Evolutionary conservation across 805 yeast species (phyloP).

Genomic region (Saccharomycopsis fibuligera): DNA sequence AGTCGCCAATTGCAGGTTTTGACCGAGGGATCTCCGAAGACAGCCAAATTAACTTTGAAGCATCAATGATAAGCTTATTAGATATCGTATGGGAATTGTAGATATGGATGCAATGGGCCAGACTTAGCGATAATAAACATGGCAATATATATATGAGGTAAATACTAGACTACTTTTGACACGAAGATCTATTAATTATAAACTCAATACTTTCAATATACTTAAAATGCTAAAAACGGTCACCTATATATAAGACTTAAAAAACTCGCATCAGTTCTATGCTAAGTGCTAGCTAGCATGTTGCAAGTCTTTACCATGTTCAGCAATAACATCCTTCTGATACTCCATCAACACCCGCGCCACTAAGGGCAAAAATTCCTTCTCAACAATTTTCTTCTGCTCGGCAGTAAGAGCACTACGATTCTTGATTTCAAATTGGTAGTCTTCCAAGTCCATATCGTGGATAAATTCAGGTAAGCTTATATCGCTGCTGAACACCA

Average conservation of each 20-base stretch:
- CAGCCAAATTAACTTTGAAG: too few relatives aligned
- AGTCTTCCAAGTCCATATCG: constrained; percentile 54
- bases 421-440: constrained; percentile 48
- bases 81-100: too few relatives aligned
- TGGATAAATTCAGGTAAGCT: constrained; percentile 65
- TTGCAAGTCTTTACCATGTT: constrained; percentile 60
- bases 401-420: constrained; percentile 36
- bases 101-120: too few relatives aligned
- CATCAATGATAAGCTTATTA: too few relatives aligned
- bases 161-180: too few relatives aligned
- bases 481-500: constrained; percentile 38
- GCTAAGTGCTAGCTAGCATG: constrained; percentile 28
- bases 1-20: too few relatives aligned
- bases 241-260: too few relatives aligned
- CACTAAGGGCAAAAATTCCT: constrained; percentile 46
- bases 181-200: too few relatives aligned
- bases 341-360: constrained; percentile 44
- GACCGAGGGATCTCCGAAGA: too few relatives aligned
- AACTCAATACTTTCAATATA: too few relatives aligned
- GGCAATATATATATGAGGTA: too few relatives aligned
- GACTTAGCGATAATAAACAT: too few relatives aligned
- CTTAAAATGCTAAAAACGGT: neutral
- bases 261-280: neutral
- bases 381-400: constrained; percentile 34
- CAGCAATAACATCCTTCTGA: constrained; percentile 53